Evolutionary conservation across 2,329 filamentous ascomycete genomes (phyloP).

Genomic region (Pseudocercospora fijiensis): DNA sequence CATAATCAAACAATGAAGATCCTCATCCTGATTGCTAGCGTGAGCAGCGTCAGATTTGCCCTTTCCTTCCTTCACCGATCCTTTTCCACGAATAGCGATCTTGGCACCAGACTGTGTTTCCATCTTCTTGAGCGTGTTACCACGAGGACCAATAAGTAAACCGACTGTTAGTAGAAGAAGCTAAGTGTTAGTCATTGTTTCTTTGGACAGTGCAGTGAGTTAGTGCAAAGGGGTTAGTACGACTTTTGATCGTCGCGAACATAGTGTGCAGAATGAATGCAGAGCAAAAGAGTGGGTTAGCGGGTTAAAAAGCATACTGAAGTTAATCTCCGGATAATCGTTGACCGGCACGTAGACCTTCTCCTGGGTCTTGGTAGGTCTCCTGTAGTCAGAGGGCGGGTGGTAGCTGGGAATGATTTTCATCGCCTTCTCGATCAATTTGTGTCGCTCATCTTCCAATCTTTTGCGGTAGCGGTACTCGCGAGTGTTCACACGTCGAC

Average conservation of each 20-base stretch:
- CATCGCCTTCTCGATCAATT: conserved; percentile 98
- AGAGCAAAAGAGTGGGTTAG: conserved; percentile 47
- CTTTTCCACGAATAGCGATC: conserved; percentile 98
- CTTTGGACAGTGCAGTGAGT: conserved; percentile 28
- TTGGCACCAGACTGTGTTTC: conserved; percentile 95
- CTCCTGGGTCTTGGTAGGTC: conserved; percentile 99
- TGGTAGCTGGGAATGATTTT: conserved; percentile 99
- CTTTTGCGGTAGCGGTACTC: conserved; percentile 98
- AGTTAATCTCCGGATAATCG: conserved; percentile 99
- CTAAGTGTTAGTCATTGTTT: conserved; percentile 69
- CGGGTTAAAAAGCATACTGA: conserved; percentile 99
- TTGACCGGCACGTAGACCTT: conserved; percentile 99
- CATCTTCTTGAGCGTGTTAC: conserved; percentile 99
- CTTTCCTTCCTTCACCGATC: conserved; percentile 99
- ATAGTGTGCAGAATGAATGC: conserved; percentile 23
- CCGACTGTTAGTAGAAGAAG: conserved; percentile 88
- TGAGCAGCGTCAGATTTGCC: conserved; percentile 98
- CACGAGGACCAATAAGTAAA: conserved; percentile 99
- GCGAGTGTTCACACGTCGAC: conserved; percentile 97
- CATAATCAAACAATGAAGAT: conserved; percentile 99
- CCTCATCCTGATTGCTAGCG: conserved; percentile 99
- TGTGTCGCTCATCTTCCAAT: conserved; percentile 97
- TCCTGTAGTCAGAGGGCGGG: conserved; percentile 95
- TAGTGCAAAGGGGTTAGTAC: conserved; percentile 36
- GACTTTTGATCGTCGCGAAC: conserved; percentile 38